Evolutionary conservation across 2,329 filamentous ascomycete genomes (phyloP), one percentile per base, ranked within the genome.

Genomic region (Aspergillus ruber): DNA sequence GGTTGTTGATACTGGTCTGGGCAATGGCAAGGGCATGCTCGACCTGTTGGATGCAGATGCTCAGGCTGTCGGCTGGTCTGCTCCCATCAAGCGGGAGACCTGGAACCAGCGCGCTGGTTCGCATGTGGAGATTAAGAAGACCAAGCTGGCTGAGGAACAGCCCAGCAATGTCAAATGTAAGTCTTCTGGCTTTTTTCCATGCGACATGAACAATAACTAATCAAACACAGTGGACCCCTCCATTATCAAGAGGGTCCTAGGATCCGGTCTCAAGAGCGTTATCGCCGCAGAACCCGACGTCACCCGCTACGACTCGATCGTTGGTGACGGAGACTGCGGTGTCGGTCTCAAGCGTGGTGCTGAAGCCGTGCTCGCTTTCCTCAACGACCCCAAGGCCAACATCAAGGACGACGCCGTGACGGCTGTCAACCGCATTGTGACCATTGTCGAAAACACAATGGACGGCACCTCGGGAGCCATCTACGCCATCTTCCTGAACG

Each of bases 291-390:
- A 88, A 59, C 77, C 81, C 7, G 76, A 83, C 38, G 73, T 87
- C 46, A 87, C 84, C 9, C 77, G 72, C 46, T 87, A 78, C 61
- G 84, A 87, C 61, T 94, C 88, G 0, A 81, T 93, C 10, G 88
- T 95, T 20, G 90, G 90, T 38, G 90, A 95, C 62, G 90, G 90
- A 42, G 90, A 95, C 68, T 95, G 90, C 61, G 90, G 90, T 8
- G 87, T 89, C 49, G 88, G 88, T 4, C 74, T 95, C 51, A 89
- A 88, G 73, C 83, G 89, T 52, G 90, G 90, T 43, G 89, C 90
- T n/a, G 85, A 95, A 76, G 73, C 73, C 29, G 67, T 79, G 21
- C 65, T 77, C 18, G 64, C 66, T 41, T 61, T 73, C 48, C 58
- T 80, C 7, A 56, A 69, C 32, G 59, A 62, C 46, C 56, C 65